phyloP scores from a whole-genome alignment of 2,329 filamentous ascomycete species.

The Monilinia vaccinii-corymbosi region DNA sequence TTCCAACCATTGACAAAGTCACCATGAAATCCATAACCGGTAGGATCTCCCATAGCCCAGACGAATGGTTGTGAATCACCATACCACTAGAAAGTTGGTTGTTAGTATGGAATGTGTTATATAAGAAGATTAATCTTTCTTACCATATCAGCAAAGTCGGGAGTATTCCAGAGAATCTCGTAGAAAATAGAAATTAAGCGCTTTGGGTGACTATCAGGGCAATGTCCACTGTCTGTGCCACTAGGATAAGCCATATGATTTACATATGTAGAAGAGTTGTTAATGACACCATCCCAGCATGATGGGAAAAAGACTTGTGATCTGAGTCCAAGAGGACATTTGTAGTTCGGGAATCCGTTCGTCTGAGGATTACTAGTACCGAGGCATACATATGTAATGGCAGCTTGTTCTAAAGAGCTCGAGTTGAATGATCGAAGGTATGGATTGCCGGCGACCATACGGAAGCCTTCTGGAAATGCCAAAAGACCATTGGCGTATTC shows the following conservation, averaged over 20 bases:
- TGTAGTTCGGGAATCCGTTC: slow-evolving; percentile 43
- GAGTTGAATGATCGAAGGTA: slow-evolving; percentile 39
- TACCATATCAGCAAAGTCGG: slow-evolving; percentile 37
- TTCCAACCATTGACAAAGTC: slow-evolving; percentile 54
- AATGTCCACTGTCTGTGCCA: slow-evolving; percentile 38
- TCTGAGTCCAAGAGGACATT: slow-evolving; percentile 43
- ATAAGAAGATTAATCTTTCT: background rate
- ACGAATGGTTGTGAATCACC: slow-evolving; percentile 41
- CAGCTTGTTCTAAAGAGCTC: slow-evolving; percentile 37
- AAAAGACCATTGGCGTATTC: slow-evolving; percentile 36
- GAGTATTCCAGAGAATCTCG: slow-evolving; percentile 47
- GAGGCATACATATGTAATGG: slow-evolving; percentile 49
- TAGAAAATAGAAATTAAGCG: slow-evolving; percentile 51
- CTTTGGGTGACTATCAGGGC: slow-evolving; percentile 42
- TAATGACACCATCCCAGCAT: slow-evolving; percentile 53
- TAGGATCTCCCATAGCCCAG: slow-evolving; percentile 41
- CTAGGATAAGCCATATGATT: slow-evolving; percentile 47
- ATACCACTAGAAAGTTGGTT: slow-evolving; percentile 31
- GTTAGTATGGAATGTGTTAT: background rate
- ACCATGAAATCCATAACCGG: slow-evolving; percentile 46
- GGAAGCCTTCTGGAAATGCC: slow-evolving; percentile 53
- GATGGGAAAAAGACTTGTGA: slow-evolving; percentile 49
- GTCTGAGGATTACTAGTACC: slow-evolving; percentile 36
- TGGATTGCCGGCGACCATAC: slow-evolving; percentile 56
- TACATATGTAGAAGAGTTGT: slow-evolving; percentile 46